phyloP scores from a whole-genome alignment of 2,329 filamentous ascomycete genomes.

The Penicillium griseofulvum region DNA sequence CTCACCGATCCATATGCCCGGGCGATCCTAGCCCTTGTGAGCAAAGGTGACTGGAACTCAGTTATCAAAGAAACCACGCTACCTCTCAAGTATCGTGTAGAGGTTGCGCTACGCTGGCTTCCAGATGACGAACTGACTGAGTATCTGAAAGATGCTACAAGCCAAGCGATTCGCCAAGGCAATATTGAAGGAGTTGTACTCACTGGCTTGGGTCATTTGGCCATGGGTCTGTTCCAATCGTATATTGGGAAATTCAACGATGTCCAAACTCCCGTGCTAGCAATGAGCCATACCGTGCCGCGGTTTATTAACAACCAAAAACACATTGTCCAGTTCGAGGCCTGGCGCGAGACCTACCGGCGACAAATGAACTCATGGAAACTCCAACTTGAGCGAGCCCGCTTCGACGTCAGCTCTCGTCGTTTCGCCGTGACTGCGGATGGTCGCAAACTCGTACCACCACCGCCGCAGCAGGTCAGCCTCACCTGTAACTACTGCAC shows the following conservation, averaged over 20 bases:
- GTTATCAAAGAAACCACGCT: conserved; percentile 59
- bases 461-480: conserved; percentile 54
- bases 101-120: conserved; percentile 57
- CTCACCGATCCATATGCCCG: conserved; percentile 61
- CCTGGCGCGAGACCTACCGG: conserved; percentile 63
- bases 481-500: conserved; percentile 62
- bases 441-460: conserved; percentile 49
- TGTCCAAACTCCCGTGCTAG: conserved; percentile 61
- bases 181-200: conserved; percentile 62
- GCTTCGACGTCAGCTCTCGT: conserved; percentile 59
- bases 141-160: conserved; percentile 56
- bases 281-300: conserved; percentile 58
- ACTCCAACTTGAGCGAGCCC: conserved; percentile 57
- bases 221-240: conserved; percentile 59
- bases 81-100: conserved; percentile 59
- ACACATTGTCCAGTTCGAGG: conserved; percentile 53
- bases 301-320: conserved; percentile 56
- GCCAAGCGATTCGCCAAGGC: conserved; percentile 52
- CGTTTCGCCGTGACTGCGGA: conserved; percentile 52
- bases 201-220: conserved; percentile 58
- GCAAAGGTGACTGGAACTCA: conserved; percentile 58
- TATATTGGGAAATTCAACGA: conserved; percentile 61
- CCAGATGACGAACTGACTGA: conserved; percentile 47
- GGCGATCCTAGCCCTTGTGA: conserved; percentile 60
- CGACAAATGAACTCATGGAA: conserved; percentile 61